phyloP scores from a whole-genome alignment of 2,329 filamentous ascomycete species.

The Diaporthe helianthi region DNA sequence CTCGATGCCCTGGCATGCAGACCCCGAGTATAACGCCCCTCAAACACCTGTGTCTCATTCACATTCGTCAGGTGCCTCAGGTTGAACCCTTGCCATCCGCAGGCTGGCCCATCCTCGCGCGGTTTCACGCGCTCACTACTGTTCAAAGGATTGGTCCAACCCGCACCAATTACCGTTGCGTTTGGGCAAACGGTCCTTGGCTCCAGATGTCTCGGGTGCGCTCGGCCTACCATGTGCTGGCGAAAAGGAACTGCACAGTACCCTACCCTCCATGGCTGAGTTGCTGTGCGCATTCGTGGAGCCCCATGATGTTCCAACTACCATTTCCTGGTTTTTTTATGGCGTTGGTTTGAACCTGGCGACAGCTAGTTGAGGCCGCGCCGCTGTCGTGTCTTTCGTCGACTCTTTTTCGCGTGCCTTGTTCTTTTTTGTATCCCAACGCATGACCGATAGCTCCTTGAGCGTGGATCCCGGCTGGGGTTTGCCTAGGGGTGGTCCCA shows the following conservation, averaged over 20 bases:
- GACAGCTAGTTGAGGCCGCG: neutral
- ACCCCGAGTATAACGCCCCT: neutral
- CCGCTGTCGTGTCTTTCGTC: neutral
- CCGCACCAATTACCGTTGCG: too few species aligned
- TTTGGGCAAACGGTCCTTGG: too few species aligned
- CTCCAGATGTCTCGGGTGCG: neutral
- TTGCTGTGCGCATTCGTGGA: too few species aligned
- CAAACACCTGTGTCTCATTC: neutral
- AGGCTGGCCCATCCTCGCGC: neutral
- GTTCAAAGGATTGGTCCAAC: neutral
- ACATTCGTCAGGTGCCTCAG: neutral
- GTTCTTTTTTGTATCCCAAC: too few species aligned
- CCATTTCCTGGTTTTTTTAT: neutral
- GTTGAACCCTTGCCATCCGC: neutral
- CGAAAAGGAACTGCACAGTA: too few species aligned
- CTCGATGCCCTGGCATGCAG: neutral
- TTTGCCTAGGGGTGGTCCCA: too few species aligned
- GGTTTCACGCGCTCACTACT: neutral
- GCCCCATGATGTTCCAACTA: neutral
- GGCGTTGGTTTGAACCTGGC: neutral
- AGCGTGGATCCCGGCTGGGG: neutral
- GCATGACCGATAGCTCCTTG: neutral
- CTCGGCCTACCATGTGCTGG: neutral
- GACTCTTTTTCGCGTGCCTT: neutral
- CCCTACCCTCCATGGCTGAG: too few species aligned